A percentile compares a stretch with the other conserved stretches of the same genome.
Conservation (phyloP, 2,329 filamentous ascomycete species). For the Stachybotrys echinatus region DNA sequence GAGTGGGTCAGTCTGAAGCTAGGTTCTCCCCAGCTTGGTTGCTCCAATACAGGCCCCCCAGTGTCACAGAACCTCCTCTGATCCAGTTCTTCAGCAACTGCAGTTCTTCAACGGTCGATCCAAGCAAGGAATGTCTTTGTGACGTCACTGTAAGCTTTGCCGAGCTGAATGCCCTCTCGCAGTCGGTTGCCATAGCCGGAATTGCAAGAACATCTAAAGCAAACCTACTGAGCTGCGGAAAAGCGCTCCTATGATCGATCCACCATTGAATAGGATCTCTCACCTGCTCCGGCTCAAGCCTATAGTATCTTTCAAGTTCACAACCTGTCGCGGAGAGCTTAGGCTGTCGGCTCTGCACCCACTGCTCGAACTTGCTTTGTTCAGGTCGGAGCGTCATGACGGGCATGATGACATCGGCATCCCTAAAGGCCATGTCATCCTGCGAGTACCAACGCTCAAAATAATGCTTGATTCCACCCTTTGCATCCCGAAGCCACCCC, state of each 20-base stretch:
- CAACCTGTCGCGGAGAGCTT: not conserved
- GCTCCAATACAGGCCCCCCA: not conserved
- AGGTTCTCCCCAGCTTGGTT: not conserved
- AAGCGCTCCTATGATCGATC: constrained; percentile 6
- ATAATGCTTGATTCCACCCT: constrained; percentile 5
- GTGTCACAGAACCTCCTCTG: not conserved
- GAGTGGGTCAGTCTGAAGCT: not conserved
- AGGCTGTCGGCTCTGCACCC: not conserved
- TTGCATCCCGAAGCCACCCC: constrained; percentile 5
- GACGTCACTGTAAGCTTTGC: constrained; percentile 2
- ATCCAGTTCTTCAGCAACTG: constrained; percentile 1
- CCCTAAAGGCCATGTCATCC: not conserved
- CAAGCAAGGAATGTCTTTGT: constrained; percentile 2
- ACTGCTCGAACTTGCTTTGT: not conserved
- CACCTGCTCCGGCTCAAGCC: constrained; percentile 2
- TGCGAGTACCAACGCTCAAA: constrained; percentile 3
- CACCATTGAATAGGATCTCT: constrained; percentile 4
- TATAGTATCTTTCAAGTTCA: constrained; percentile 4
- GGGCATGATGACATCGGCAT: not conserved
- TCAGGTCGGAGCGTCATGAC: not conserved
- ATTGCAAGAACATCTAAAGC: not conserved
- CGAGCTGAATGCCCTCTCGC: constrained; percentile 7
- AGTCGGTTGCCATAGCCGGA: constrained; percentile 3
- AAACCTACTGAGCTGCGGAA: constrained; percentile 5
- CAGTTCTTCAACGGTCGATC: constrained; percentile 2